Evolutionary conservation across 345 rosid genomes (phyloP).

Genomic region (Corchorus capsularis): DNA sequence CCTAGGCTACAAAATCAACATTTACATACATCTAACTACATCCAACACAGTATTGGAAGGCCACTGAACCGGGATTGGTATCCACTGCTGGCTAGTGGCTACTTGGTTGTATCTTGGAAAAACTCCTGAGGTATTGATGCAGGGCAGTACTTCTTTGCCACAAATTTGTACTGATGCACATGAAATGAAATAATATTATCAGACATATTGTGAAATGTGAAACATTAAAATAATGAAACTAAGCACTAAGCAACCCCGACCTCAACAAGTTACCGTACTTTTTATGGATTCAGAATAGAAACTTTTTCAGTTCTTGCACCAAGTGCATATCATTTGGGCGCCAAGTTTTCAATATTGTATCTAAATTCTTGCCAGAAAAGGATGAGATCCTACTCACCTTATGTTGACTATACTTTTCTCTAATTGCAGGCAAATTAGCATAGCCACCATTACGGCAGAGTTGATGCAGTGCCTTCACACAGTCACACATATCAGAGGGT

Average conservation of each 20-base stretch:
- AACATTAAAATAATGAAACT: neutral
- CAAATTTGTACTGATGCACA: conserved; percentile 70
- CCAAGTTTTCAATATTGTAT: neutral
- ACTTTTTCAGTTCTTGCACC: neutral
- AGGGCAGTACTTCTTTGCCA: conserved; percentile 81
- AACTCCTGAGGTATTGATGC: conserved; percentile 63
- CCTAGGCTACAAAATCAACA: neutral
- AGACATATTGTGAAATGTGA: neutral
- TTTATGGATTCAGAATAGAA: neutral
- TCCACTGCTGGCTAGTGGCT: neutral
- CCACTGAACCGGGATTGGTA: neutral
- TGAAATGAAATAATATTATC: neutral
- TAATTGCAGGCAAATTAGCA: conserved; percentile 29
- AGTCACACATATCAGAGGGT: conserved; percentile 29
- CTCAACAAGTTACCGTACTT: neutral
- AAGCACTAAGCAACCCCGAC: neutral
- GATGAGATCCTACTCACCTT: conserved; percentile 26
- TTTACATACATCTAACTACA: neutral
- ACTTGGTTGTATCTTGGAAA: conserved; percentile 42
- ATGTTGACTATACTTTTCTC: conserved; percentile 39
- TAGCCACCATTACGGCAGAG: conserved; percentile 22
- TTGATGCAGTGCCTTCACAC: conserved; percentile 33
- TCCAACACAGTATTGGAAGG: neutral
- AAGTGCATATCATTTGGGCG: neutral
- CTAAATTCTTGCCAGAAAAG: neutral